Percentiles rank a stretch among this genome's conserved stretches.
Conservation (phyloP, 192 early-diverging fungal genomes). For the Backusella psychrophila region DNA sequence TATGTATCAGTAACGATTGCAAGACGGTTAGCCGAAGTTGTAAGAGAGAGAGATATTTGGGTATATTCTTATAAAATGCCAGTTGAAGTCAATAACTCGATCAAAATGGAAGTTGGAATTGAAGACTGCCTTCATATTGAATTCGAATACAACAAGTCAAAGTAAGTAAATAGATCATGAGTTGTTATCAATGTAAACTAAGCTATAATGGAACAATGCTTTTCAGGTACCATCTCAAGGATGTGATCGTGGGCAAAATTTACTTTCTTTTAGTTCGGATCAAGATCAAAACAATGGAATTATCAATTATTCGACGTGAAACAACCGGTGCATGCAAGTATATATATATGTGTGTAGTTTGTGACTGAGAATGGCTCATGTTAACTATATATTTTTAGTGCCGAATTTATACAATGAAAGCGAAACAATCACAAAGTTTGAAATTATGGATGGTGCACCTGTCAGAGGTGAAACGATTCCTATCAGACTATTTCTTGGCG, state of each 20-base stretch:
- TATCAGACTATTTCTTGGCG: slow-evolving; percentile 94
- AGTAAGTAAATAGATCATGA: slow-evolving; percentile 51
- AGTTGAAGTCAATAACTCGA: slow-evolving; percentile 87
- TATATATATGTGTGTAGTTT: background rate
- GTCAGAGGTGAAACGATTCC: slow-evolving; percentile 97
- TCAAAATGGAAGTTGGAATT: slow-evolving; percentile 99
- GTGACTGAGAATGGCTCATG: background rate
- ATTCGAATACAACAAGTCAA: slow-evolving; percentile 99
- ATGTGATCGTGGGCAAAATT: slow-evolving; percentile 99
- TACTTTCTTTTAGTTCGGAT: slow-evolving; percentile 98
- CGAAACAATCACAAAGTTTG: slow-evolving; percentile 98
- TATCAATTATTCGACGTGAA: slow-evolving; percentile 96
- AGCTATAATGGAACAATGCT: background rate
- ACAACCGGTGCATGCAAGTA: slow-evolving; percentile 83
- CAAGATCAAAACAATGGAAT: slow-evolving; percentile 99
- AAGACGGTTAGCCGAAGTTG: slow-evolving; percentile 83
- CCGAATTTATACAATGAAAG: slow-evolving; percentile 99
- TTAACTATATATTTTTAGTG: slow-evolving; percentile 39
- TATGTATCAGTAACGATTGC: slow-evolving; percentile 92
- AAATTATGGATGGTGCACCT: slow-evolving; percentile 99
- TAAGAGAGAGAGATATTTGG: slow-evolving; percentile 95
- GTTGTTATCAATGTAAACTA: background rate
- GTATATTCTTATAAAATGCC: slow-evolving; percentile 97
- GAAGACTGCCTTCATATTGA: slow-evolving; percentile 99
- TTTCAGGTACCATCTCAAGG: slow-evolving; percentile 90